phyloP scores from a whole-genome alignment of 2,329 filamentous ascomycete genomes.

The Cryoendolithus antarcticus region DNA sequence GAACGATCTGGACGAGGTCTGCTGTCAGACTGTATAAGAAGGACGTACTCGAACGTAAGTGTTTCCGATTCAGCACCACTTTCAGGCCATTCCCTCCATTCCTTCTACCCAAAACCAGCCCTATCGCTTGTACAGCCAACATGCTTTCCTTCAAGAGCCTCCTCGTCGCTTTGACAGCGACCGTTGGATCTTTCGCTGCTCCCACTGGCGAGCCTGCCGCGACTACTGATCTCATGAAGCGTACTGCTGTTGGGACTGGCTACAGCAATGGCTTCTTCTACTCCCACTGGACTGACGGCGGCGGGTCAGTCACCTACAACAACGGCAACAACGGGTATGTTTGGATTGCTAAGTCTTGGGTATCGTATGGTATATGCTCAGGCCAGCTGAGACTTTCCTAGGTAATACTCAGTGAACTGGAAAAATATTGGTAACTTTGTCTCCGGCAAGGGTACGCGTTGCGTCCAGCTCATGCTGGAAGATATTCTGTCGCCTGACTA shows the following conservation, averaged over 20 bases:
- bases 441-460: constrained; percentile 38
- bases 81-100: too few relatives aligned
- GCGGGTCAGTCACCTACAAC: constrained; percentile 35
- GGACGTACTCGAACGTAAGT: too few relatives aligned
- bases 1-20: too few relatives aligned
- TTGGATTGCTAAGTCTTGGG: too few relatives aligned
- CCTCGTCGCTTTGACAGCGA: constrained; percentile 24
- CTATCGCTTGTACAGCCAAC: background rate
- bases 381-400: too few relatives aligned
- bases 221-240: constrained; percentile 17
- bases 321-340: too few relatives aligned
- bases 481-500: too few relatives aligned
- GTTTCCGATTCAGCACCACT: too few relatives aligned
- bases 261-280: constrained; percentile 46
- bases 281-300: constrained; percentile 46
- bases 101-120: too few relatives aligned
- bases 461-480: too few relatives aligned
- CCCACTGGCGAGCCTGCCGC: constrained; percentile 20
- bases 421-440: constrained; percentile 40
- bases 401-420: constrained; percentile 35
- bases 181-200: constrained; percentile 25
- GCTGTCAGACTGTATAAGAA: too few relatives aligned
- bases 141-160: constrained; percentile 10
- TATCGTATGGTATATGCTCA: too few relatives aligned
- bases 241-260: constrained; percentile 33